Conservation (phyloP, 1,139 yeast species). For the Blastobotrys aristatus region DNA sequence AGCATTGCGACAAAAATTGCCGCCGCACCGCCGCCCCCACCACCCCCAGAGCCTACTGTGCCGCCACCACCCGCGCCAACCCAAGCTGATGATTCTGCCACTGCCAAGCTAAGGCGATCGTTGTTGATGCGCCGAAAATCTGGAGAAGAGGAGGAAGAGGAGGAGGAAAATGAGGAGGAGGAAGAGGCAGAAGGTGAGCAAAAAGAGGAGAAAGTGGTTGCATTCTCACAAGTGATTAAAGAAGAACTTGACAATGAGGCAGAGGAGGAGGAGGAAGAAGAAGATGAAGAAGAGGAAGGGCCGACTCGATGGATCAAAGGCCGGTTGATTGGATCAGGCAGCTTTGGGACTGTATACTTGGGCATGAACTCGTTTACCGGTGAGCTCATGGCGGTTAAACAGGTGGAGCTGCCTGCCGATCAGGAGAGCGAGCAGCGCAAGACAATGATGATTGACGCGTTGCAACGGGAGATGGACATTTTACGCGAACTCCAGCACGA, state of each 20-base stretch:
- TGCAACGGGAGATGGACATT: slow-evolving; percentile 77
- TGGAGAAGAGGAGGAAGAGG: background rate
- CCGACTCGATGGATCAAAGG: slow-evolving; percentile 91
- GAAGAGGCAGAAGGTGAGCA: slow-evolving; percentile 24
- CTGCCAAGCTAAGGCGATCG: slow-evolving; percentile 5
- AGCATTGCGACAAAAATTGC: background rate
- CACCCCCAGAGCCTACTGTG: background rate
- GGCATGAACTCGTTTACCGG: slow-evolving; percentile 93
- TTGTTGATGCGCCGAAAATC: slow-evolving; percentile 8
- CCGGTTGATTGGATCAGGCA: slow-evolving; percentile 88
- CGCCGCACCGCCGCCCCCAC: background rate
- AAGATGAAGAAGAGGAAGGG: slow-evolving; percentile 40
- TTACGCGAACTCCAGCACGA: slow-evolving; percentile 81
- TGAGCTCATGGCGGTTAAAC: slow-evolving; percentile 95
- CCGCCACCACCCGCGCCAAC: background rate
- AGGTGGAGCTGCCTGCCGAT: slow-evolving; percentile 60
- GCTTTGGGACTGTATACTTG: slow-evolving; percentile 87
- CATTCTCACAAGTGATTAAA: background rate
- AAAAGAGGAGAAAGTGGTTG: slow-evolving; percentile 11
- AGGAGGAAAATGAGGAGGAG: background rate
- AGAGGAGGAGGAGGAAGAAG: slow-evolving; percentile 9
- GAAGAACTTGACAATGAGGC: slow-evolving; percentile 5
- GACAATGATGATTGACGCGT: slow-evolving; percentile 70
- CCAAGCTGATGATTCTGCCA: background rate
- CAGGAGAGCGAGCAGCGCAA: slow-evolving; percentile 42